Conservation (phyloP, 257 asterid genomes). For the Capsicum pubescens region DNA sequence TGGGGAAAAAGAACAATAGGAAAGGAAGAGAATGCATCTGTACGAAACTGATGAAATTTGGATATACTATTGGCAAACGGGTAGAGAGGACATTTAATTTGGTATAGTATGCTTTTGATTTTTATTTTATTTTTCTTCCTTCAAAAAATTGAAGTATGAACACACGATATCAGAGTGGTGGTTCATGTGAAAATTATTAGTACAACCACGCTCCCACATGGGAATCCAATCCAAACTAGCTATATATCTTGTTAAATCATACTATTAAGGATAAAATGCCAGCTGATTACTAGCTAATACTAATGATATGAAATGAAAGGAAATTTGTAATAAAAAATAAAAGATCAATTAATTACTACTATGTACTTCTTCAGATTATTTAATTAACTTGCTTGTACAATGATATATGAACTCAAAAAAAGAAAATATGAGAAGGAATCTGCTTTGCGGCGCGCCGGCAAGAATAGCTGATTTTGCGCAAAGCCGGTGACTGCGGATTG, state of each 20-base stretch:
- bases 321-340: neutral
- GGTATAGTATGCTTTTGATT: neutral
- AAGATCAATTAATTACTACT: neutral
- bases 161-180: neutral
- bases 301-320: neutral
- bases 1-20: neutral
- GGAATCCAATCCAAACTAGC: neutral
- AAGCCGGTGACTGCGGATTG: neutral
- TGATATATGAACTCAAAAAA: neutral
- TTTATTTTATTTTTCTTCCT: neutral
- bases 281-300: conserved; percentile 11
- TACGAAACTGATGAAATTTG: neutral
- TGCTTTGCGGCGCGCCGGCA: conserved; percentile 6
- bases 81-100: neutral
- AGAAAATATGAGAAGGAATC: neutral
- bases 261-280: neutral
- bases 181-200: neutral
- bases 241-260: neutral
- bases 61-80: no score
- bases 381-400: neutral
- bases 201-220: neutral
- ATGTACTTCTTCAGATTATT: neutral
- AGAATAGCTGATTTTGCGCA: conserved; percentile 10
- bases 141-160: neutral
- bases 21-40: neutral